Conservation (phyloP, 331 rosid genomes). For the Saraca asoca region DNA sequence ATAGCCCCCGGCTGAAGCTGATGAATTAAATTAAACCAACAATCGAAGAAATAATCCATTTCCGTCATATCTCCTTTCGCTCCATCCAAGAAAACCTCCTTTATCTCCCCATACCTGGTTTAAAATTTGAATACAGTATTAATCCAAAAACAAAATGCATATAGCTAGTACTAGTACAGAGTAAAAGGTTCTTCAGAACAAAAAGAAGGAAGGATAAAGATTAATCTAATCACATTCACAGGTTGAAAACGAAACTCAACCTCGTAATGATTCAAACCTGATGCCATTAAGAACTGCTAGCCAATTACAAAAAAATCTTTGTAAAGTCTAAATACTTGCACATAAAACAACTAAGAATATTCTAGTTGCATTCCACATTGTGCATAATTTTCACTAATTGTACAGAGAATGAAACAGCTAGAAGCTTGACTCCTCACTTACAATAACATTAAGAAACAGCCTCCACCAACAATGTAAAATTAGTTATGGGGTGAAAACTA, state of each 20-base stretch:
- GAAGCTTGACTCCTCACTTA: too few species aligned
- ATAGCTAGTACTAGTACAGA: not conserved
- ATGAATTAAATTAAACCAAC: slow-evolving; percentile 79
- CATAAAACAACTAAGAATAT: too few species aligned
- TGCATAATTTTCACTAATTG: too few species aligned
- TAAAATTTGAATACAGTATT: slow-evolving; percentile 13
- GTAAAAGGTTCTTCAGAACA: slow-evolving; percentile 11
- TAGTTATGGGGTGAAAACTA: too few species aligned
- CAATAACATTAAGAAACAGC: too few species aligned
- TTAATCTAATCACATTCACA: too few species aligned
- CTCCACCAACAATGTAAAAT: too few species aligned
- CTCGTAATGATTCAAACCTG: not conserved
- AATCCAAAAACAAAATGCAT: slow-evolving; percentile 17
- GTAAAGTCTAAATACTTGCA: too few species aligned
- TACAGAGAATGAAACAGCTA: too few species aligned
- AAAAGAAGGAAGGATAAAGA: not conserved
- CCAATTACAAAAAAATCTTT: not conserved
- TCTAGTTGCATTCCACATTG: too few species aligned
- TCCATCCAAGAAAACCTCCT: slow-evolving; percentile 75
- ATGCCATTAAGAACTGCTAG: not conserved
- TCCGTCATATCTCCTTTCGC: slow-evolving; percentile 81
- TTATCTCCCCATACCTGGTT: slow-evolving; percentile 77
- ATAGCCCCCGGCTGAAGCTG: slow-evolving; percentile 83
- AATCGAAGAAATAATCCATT: slow-evolving; percentile 68
- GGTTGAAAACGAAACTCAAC: too few species aligned